These are phyloP conservation scores for Malus asiatica DNA, from an alignment of 306 rosid genomes.

Conservation along the genomic window DNA sequence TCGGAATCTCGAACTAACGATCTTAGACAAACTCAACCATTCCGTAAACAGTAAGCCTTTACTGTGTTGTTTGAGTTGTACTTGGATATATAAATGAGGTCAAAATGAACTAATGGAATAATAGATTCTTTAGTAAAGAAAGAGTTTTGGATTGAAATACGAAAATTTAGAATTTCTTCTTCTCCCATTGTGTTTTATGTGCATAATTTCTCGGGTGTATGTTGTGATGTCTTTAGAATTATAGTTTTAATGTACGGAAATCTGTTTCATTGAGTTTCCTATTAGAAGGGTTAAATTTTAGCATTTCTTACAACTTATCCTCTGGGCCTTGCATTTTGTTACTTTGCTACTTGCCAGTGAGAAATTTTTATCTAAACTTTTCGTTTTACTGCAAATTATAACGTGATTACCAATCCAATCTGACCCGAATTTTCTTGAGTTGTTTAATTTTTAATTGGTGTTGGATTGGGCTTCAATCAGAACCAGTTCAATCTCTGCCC, in stretches of 20 bases:
- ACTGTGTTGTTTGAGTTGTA: not conserved
- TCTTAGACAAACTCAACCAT: not conserved
- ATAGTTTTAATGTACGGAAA: not conserved
- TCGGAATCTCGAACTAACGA: not conserved
- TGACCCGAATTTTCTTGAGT: not conserved
- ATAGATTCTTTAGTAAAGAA: not conserved
- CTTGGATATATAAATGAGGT: not conserved
- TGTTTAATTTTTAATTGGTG: not conserved
- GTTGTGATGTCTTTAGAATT: not conserved
- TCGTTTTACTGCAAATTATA: not conserved
- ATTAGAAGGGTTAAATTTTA: not conserved
- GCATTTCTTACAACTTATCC: not conserved
- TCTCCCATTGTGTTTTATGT: not conserved
- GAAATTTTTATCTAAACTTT: not conserved
- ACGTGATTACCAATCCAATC: not conserved
- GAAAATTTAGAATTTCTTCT: constrained; percentile 39
- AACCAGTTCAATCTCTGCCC: not conserved
- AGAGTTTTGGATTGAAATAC: constrained; percentile 52
- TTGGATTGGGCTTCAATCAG: not conserved
- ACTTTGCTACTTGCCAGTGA: not conserved
- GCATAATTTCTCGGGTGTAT: not conserved
- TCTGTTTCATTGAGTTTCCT: not conserved
- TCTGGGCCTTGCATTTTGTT: not conserved
- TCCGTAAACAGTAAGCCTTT: not conserved
- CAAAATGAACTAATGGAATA: not conserved